Evolutionary conservation across 2,329 filamentous ascomycete genomes (phyloP).

Genomic region (Ophiocordyceps unilateralis): DNA sequence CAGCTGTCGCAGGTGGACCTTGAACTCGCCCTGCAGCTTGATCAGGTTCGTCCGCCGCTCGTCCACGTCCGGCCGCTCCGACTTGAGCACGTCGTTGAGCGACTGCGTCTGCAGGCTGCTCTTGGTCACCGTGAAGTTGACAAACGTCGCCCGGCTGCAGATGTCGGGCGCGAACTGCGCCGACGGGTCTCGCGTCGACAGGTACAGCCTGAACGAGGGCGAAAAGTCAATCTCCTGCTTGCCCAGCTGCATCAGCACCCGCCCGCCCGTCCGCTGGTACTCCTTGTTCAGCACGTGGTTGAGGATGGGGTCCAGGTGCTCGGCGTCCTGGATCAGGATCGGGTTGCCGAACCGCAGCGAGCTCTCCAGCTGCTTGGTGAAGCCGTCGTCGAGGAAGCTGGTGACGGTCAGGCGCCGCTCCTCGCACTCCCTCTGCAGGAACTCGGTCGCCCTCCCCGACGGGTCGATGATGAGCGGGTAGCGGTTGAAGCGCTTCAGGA

Average conservation of each 20-base stretch:
- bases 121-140: slow-evolving; percentile 98
- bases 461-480: slow-evolving; percentile 98
- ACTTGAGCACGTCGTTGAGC: slow-evolving; percentile 92
- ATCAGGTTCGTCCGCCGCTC: slow-evolving; percentile 92
- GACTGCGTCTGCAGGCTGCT: slow-evolving; percentile 98
- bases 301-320: slow-evolving; percentile 89
- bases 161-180: slow-evolving; percentile 91
- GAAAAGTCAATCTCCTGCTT: slow-evolving; percentile 99
- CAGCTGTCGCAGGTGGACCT: slow-evolving; percentile 86
- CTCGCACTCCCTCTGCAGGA: slow-evolving; percentile 86
- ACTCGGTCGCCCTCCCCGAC: slow-evolving; percentile 85
- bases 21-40: slow-evolving; percentile 98
- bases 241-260: slow-evolving; percentile 93
- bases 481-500: slow-evolving; percentile 93
- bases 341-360: slow-evolving; percentile 95
- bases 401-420: slow-evolving; percentile 89
- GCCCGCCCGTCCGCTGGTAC: slow-evolving; percentile 94
- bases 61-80: slow-evolving; percentile 91
- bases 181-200: slow-evolving; percentile 91
- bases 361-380: slow-evolving; percentile 95
- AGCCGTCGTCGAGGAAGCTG: slow-evolving; percentile 94
- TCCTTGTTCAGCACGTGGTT: slow-evolving; percentile 99
- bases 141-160: slow-evolving; percentile 94
- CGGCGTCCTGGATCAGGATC: slow-evolving; percentile 95
- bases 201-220: slow-evolving; percentile 83